Evolutionary conservation across 768 basidiomycete species (phyloP).

Genomic region (Russula olivacea): DNA sequence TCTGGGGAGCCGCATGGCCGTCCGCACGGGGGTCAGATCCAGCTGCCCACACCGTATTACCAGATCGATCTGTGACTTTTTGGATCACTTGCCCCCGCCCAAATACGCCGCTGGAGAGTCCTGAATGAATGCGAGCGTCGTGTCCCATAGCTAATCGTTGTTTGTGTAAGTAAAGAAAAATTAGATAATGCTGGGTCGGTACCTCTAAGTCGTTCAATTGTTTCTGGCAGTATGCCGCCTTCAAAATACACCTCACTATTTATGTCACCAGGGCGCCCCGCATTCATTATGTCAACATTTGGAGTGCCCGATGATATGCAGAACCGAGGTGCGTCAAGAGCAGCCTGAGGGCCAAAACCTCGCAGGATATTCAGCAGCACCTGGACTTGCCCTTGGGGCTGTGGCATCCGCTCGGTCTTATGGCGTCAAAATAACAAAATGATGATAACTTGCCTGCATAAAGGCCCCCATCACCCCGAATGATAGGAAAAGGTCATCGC

Average conservation of each 20-base stretch:
- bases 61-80: conserved; percentile 57
- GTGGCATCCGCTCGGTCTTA: conserved; percentile 7
- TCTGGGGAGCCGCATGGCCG: conserved; percentile 83
- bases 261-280: conserved; percentile 59
- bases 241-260: conserved; percentile 86
- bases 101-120: conserved; percentile 58
- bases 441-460: conserved; percentile 56
- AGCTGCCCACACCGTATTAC: conserved; percentile 85
- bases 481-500: conserved; percentile 76
- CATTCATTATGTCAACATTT: neutral
- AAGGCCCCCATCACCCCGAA: conserved; percentile 92
- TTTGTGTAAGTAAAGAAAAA: neutral
- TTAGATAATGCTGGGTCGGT: neutral
- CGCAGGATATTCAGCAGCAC: conserved; percentile 86
- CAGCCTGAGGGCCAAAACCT: conserved; percentile 81
- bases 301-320: conserved; percentile 8
- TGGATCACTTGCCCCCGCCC: conserved; percentile 91
- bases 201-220: conserved; percentile 65
- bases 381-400: conserved; percentile 97
- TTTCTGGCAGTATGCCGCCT: conserved; percentile 51
- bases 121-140: conserved; percentile 56
- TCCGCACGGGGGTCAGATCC: conserved; percentile 88
- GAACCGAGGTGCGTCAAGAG: conserved; percentile 40
- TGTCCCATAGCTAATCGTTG: conserved; percentile 75
- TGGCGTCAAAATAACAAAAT: neutral